phyloP scores from a whole-genome alignment of 1,139 yeast species.

The Zhuliangozyma blackwelliae region DNA sequence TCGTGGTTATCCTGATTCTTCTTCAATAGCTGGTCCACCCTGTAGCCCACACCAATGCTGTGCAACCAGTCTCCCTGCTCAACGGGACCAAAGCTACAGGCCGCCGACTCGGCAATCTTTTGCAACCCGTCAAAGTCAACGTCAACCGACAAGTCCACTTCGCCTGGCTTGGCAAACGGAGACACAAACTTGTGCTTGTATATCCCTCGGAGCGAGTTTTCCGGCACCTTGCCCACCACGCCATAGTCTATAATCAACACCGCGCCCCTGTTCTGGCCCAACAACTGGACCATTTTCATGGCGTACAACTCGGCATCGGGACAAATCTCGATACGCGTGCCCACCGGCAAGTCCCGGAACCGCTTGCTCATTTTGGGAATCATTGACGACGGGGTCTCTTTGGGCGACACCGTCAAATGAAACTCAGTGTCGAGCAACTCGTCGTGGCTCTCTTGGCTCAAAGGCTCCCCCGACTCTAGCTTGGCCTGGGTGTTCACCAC shows the following conservation, averaged over 20 bases:
- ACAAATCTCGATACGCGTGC: conserved; percentile 66
- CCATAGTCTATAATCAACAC: conserved; percentile 81
- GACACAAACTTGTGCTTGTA: conserved; percentile 68
- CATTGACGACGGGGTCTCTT: conserved; percentile 60
- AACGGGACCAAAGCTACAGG: conserved; percentile 50
- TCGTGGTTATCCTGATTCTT: conserved; percentile 25
- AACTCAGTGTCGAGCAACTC: conserved; percentile 41
- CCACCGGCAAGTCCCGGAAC: conserved; percentile 50
- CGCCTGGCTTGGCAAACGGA: conserved; percentile 75
- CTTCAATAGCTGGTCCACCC: conserved; percentile 54
- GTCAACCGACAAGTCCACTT: conserved; percentile 78
- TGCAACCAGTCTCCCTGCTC: conserved; percentile 83
- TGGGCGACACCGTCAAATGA: conserved; percentile 55
- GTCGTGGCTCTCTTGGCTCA: conserved; percentile 1
- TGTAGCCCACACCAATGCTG: conserved; percentile 68
- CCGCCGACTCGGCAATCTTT: conserved; percentile 9
- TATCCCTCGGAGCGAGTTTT: conserved; percentile 70
- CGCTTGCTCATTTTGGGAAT: conserved; percentile 53
- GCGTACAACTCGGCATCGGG: conserved; percentile 64
- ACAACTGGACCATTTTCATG: conserved; percentile 40
- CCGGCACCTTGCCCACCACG: conserved; percentile 46
- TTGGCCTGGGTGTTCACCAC: conserved; percentile 38
- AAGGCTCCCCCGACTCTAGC: conserved; percentile 14
- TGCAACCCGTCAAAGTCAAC: conserved; percentile 68
- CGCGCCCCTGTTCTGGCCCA: conserved; percentile 50